Base-by-base conservation (phyloP, 2,329 filamentous ascomycete species). In the Exophiala lecanii-corni region DNA sequence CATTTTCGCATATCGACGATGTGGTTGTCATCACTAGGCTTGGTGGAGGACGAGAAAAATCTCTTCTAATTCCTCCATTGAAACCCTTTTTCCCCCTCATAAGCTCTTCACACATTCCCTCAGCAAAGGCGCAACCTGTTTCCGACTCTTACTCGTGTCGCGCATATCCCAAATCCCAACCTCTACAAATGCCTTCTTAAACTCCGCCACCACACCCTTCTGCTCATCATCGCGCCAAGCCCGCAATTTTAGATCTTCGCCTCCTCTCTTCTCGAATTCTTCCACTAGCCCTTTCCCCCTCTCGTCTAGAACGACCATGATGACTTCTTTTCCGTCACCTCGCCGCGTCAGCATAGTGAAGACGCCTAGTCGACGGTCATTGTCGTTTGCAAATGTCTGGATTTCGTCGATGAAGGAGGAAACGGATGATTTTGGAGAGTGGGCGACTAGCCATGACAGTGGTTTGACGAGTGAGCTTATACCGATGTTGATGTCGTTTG, bases 301-400 rank as follows among this genome's bases (percentile, higher is more conserved):
- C 71, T 43, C 78, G 63, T 54, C 68, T 62, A 52, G 81, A 78
- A 5, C 52, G 52, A 6, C 34, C 6, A 54, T 23, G 15, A 41
- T 33, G 12, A 55, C 41, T 21, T 55, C 47, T 5, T 67, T 67
- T 1, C 62, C 54, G 3, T 66, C 60, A 1, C 63, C 71, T 32
- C 70, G 80, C 4, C 75, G 74, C 2, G 78, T 81, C 75, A 82
- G 80, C 34, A 82, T 62, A 10, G 72, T 69, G 42, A 75, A 74
- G n/a, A 81, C 46, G 39, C 73, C 69, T 25, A 82, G 54, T 0
- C 64, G 50, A 32, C 67, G 66, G 10, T 67, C 60, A 5, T 59
- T 50, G 3, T 20, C 10, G 10, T 33, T 36, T 2, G 72, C 69
- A 54, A 79, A 82, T 0, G 52, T 41, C 4, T 58, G 59, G 13